A percentile compares a stretch with the other conserved stretches of the same genome.
phyloP scores from a whole-genome alignment of 225 moss, liverwort and hornwort genomes.

The Polytrichum commune region DNA sequence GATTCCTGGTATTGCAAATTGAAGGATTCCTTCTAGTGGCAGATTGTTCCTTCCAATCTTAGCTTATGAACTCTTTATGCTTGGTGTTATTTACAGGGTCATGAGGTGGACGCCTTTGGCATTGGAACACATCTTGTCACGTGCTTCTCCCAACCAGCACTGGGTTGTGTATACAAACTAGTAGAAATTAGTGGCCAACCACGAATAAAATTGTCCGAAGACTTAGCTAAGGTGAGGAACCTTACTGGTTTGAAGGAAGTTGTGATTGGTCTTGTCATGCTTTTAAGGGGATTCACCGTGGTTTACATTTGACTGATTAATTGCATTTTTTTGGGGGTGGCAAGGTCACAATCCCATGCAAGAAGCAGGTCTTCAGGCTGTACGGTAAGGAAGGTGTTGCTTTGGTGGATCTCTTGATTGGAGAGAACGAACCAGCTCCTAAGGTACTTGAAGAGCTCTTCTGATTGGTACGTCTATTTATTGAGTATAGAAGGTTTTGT shows the following conservation, averaged over 20 bases:
- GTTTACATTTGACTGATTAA: not conserved
- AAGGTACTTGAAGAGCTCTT: constrained; percentile 32
- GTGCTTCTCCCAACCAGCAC: constrained; percentile 84
- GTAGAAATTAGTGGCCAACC: constrained; percentile 94
- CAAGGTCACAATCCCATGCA: constrained; percentile 97
- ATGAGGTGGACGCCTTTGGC: constrained; percentile 95
- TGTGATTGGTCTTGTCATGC: not conserved
- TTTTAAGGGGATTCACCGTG: not conserved
- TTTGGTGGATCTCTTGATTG: constrained; percentile 84
- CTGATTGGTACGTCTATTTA: not conserved
- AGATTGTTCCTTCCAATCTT: not conserved
- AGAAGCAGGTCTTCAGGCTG: constrained; percentile 81
- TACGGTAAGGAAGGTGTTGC: constrained; percentile 85
- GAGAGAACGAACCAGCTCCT: constrained; percentile 77
- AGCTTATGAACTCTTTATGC: not conserved
- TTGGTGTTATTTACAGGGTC: constrained; percentile 47
- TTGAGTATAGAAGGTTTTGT: not conserved
- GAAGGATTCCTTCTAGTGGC: too few relatives aligned
- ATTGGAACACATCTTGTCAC: constrained; percentile 95
- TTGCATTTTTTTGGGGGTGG: not conserved
- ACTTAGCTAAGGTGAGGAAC: constrained; percentile 64
- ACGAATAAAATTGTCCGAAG: constrained; percentile 91
- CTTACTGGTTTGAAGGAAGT: not conserved
- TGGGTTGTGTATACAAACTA: constrained; percentile 94
- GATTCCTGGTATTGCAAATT: too few relatives aligned